Percentiles rank a stretch among this genome's conserved stretches.
phyloP scores from a whole-genome alignment of 176 grass and related monocot genomes.

The Aegilops umbellulata region DNA sequence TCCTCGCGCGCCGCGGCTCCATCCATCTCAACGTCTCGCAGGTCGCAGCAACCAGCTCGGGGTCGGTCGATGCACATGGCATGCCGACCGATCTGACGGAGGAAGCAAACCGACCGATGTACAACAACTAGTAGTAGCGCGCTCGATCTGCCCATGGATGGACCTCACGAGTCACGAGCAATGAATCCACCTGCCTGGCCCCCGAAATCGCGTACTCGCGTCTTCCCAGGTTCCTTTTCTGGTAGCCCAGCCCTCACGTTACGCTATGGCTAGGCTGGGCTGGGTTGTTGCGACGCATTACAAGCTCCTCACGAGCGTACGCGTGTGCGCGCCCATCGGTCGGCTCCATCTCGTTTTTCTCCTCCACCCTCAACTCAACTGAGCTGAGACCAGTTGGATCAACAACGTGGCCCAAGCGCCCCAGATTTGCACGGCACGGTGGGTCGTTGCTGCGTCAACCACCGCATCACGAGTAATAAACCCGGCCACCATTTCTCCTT shows the following conservation, averaged over 20 bases:
- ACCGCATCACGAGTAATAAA: constrained; percentile 17
- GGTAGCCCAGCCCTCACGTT: too few species aligned
- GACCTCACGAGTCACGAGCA: constrained; percentile 17
- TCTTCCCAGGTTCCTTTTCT: too few species aligned
- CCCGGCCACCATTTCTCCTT: neutral
- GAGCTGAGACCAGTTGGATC: too few species aligned
- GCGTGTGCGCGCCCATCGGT: neutral
- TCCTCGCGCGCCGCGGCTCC: neutral
- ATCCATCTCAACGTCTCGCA: neutral
- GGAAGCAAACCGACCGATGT: neutral
- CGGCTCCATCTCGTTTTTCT: neutral
- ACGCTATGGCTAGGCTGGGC: too few species aligned
- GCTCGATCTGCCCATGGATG: neutral
- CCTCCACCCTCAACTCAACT: too few species aligned
- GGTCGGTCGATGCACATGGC: too few species aligned
- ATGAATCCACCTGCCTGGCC: neutral
- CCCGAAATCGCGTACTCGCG: neutral
- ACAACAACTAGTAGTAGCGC: neutral
- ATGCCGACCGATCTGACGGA: neutral
- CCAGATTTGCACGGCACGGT: neutral
- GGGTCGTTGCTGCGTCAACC: neutral
- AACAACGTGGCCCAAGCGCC: neutral
- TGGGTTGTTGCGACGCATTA: constrained; percentile 28
- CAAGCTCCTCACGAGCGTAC: constrained; percentile 15
- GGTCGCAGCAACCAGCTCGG: too few species aligned